Evolutionary conservation across 2,329 filamentous ascomycete species (phyloP).

Genomic region (Botryosphaeria dothidea): DNA sequence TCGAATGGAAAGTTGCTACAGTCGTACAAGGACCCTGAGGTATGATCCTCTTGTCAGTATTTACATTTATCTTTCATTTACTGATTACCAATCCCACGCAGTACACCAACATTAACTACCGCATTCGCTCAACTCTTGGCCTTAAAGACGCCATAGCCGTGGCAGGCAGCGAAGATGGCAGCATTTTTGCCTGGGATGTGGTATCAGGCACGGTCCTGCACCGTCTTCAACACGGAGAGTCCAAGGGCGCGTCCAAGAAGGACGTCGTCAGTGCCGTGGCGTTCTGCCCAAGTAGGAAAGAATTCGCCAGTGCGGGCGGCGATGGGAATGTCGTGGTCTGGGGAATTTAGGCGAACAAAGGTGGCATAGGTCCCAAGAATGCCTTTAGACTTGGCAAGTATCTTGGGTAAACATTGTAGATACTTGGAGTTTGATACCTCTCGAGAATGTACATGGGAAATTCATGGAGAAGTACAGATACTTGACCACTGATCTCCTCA

Average conservation of each 20-base stretch:
- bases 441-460: too few relatives aligned
- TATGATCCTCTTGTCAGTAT: not conserved
- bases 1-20: constrained; percentile 71
- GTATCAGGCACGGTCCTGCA: constrained; percentile 69
- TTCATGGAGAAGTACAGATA: not conserved
- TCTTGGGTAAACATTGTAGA: too few relatives aligned
- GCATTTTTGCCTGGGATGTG: constrained; percentile 81
- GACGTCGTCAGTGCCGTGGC: constrained; percentile 51
- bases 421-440: too few relatives aligned
- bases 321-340: constrained; percentile 39
- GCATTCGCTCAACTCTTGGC: constrained; percentile 76
- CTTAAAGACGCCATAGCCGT: constrained; percentile 75
- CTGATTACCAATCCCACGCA: constrained; percentile 19
- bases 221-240: constrained; percentile 52
- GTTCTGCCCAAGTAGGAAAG: constrained; percentile 47
- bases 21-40: constrained; percentile 59
- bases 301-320: constrained; percentile 52
- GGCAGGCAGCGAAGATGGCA: constrained; percentile 77
- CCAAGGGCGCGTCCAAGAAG: constrained; percentile 39
- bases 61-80: not conserved
- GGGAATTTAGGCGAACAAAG: not conserved
- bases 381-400: too few relatives aligned
- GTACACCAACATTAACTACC: constrained; percentile 33
- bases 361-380: too few relatives aligned
- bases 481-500: not conserved